Conservation (phyloP, 345 rosid genomes). For the Raphanus sativus region DNA sequence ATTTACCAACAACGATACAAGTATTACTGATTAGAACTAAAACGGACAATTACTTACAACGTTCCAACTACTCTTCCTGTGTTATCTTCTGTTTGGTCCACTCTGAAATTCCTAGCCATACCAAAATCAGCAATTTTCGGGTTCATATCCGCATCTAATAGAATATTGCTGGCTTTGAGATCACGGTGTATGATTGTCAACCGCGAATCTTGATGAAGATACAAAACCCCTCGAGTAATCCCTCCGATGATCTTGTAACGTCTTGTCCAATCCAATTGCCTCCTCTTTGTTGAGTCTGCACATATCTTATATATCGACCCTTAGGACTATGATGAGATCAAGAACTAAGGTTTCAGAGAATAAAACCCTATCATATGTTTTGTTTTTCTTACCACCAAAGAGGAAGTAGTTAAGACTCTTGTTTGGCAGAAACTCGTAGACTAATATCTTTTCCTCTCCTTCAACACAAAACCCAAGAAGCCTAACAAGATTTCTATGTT, state of each 20-base stretch:
- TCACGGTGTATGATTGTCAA: constrained; percentile 29
- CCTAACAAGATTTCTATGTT: constrained; percentile 50
- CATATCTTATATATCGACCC: not conserved
- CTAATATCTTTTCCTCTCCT: constrained; percentile 40
- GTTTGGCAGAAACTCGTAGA: constrained; percentile 25
- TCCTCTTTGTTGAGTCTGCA: not conserved
- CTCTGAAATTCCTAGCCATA: constrained; percentile 14
- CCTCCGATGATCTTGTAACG: constrained; percentile 12
- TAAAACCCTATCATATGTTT: not conserved
- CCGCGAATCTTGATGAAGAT: constrained; percentile 27
- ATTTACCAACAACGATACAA: not conserved
- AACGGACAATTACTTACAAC: constrained; percentile 8
- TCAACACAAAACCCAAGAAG: constrained; percentile 47
- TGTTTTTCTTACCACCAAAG: not conserved
- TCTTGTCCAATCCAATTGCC: not conserved
- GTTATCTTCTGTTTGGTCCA: constrained; percentile 19
- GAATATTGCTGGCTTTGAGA: constrained; percentile 23
- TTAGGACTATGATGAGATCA: too few relatives aligned
- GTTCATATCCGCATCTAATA: constrained; percentile 23
- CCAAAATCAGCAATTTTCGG: constrained; percentile 28
- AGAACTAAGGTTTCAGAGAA: not conserved
- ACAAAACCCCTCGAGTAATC: constrained; percentile 18
- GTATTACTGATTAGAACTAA: not conserved
- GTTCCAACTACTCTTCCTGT: constrained; percentile 31
- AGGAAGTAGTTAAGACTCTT: constrained; percentile 32